These are phyloP conservation scores for Aureobasidium melanogenum DNA, from an alignment of 2,329 filamentous ascomycete species.

Conservation along the genomic window DNA sequence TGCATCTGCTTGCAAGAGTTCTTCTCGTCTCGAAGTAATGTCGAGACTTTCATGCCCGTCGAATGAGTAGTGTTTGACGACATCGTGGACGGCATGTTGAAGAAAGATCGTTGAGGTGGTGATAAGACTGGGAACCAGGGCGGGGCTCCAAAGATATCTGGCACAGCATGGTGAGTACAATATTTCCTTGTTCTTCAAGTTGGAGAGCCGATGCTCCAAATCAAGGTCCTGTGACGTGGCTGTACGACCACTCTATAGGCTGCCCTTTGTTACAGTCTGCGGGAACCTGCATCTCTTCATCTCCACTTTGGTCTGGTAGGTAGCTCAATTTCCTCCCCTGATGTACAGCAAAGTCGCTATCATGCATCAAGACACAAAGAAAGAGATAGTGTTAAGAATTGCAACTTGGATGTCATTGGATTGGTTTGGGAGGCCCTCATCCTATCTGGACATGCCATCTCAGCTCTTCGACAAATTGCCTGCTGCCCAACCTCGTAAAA, in stretches of 20 bases:
- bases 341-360: neutral
- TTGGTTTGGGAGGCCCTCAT: too few species aligned
- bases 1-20: neutral
- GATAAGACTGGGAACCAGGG: neutral
- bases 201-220: neutral
- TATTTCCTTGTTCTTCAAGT: neutral
- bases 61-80: neutral
- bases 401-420: too few species aligned
- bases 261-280: neutral
- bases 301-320: too few species aligned
- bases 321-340: too few species aligned
- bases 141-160: neutral
- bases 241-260: neutral
- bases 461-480: too few species aligned
- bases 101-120: neutral
- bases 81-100: neutral
- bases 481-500: too few species aligned
- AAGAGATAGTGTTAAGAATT: neutral
- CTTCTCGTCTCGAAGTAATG: neutral
- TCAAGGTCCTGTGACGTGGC: neutral
- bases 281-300: neutral
- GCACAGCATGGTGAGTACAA: constrained; percentile 1
- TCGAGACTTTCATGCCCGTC: neutral
- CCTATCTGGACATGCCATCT: neutral
- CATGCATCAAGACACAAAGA: neutral